Evolutionary conservation across 345 rosid genomes (phyloP), one percentile per base, ranked within the genome.

Genomic region (Murraya koenigii): DNA sequence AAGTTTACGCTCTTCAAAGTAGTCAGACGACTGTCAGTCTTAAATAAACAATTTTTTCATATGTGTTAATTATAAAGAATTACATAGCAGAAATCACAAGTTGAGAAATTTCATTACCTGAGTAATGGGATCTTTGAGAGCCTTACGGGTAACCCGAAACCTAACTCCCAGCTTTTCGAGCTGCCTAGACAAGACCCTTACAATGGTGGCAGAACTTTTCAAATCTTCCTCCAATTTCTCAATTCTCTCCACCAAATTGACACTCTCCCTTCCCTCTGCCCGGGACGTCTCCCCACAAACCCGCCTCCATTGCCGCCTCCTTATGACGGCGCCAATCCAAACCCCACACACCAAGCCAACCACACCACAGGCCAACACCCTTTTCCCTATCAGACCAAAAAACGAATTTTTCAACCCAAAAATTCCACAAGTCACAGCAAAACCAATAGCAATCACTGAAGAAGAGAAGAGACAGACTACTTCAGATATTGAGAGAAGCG

Each of bases 131-230:
- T 86, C 91, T 79, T 91, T 96, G 76, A 94, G 80, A 74, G 97
- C 38, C 67, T 83, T 92, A 67, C 98, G 85, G 2, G 94, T 92
- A 72, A 91, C 86, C 52, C 98, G 89, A 85, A 96, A 96, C 73
- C 94, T 87, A 61, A 90, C 92, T 54, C 97, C 99, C 39, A 96
- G 79, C 86, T 96, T 94, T 91, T 96, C 99, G 26, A 96, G 85
- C 87, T 91, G 97, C 80, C 94, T 87, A 0, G 98, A 94, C 75
- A 96, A 86, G 66, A 83, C 95, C 77, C 90, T 85, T 72, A 91
- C 84, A 58, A 92, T 88, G 3, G 91, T 80, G 8, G 81, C 85
- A 1, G 92, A 91, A 72, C 82, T 92, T 88, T 84, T 90, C 77
- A 88, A 79, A 83, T 94, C 97, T 75, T 92, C 94, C 77, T 96